Evolutionary conservation across 495 filamentous ascomycete species (phyloP).

Genomic region (Zalerion maritima): DNA sequence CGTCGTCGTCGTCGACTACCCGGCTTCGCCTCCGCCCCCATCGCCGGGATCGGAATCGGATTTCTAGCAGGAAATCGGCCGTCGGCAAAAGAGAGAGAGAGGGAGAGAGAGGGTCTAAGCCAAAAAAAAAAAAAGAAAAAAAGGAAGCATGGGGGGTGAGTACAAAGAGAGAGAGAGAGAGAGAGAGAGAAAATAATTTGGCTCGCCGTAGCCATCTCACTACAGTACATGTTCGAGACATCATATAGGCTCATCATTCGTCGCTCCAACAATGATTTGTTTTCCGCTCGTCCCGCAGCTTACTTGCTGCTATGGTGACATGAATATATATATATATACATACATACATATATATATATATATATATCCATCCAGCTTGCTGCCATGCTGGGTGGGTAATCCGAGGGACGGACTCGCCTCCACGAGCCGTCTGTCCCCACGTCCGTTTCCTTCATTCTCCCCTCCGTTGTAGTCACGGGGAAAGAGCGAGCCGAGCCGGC

Average conservation of each 20-base stretch:
- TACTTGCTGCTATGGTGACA: background rate
- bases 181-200: conserved; percentile 1
- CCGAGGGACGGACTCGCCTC: too few relatives aligned
- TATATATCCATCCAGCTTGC: too few relatives aligned
- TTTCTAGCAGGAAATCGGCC: conserved; percentile 3
- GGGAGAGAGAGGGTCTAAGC: background rate
- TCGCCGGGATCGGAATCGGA: conserved; percentile 7
- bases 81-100: background rate
- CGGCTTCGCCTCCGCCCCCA: conserved; percentile 1
- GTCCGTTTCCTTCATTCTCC: background rate
- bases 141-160: conserved; percentile 4
- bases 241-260: background rate
- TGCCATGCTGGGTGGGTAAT: too few relatives aligned
- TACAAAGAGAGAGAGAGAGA: conserved; percentile 2
- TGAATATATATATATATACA: background rate
- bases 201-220: background rate
- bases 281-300: background rate
- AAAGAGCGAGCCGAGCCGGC: too few relatives aligned
- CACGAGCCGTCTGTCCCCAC: too few relatives aligned
- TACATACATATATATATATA: conserved; percentile 20
- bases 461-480: too few relatives aligned
- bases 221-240: background rate
- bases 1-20: conserved; percentile 21
- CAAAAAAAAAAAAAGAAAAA: conserved; percentile 3
- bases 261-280: background rate